phyloP scores from a whole-genome alignment of 164 flowering plant genomes.

The Aristolochia fimbriata region DNA sequence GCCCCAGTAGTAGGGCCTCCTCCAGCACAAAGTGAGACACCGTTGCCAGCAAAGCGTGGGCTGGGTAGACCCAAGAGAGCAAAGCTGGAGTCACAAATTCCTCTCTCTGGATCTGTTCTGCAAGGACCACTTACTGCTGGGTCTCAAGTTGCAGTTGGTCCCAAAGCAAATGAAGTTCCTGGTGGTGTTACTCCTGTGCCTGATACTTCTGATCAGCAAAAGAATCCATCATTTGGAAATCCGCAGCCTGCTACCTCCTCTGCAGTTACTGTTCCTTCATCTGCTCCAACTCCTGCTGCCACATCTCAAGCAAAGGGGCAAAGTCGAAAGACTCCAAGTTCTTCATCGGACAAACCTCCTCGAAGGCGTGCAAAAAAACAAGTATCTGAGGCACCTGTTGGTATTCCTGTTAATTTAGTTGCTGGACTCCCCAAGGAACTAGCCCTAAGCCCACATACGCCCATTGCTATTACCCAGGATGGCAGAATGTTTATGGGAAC shows the following conservation, averaged over 20 bases:
- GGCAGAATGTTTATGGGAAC: constrained; percentile 13
- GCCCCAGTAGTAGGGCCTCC: constrained; percentile 1
- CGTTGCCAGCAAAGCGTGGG: constrained; percentile 67
- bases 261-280: constrained; percentile 6
- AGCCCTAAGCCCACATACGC: constrained; percentile 4
- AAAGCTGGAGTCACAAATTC: constrained; percentile 22
- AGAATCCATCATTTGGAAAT: constrained; percentile 17
- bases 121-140: constrained; percentile 20
- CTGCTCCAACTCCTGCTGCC: constrained; percentile 8
- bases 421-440: constrained; percentile 4
- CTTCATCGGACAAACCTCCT: constrained; percentile 24
- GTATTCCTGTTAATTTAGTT: constrained; percentile 8
- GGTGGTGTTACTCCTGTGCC: constrained; percentile 14
- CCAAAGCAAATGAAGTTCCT: constrained; percentile 13
- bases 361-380: constrained; percentile 57
- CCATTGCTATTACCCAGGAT: constrained; percentile 12
- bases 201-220: constrained; percentile 14
- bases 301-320: constrained; percentile 35
- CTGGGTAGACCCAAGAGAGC: constrained; percentile 90
- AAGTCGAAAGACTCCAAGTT: constrained; percentile 31
- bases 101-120: constrained; percentile 2
- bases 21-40: constrained; percentile 22
- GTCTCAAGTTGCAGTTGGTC: constrained; percentile 16
- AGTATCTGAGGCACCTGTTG: constrained; percentile 7
- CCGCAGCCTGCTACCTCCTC: constrained; percentile 5